Conservation (phyloP, 2,329 filamentous ascomycete species). For the Nemania sp. region DNA sequence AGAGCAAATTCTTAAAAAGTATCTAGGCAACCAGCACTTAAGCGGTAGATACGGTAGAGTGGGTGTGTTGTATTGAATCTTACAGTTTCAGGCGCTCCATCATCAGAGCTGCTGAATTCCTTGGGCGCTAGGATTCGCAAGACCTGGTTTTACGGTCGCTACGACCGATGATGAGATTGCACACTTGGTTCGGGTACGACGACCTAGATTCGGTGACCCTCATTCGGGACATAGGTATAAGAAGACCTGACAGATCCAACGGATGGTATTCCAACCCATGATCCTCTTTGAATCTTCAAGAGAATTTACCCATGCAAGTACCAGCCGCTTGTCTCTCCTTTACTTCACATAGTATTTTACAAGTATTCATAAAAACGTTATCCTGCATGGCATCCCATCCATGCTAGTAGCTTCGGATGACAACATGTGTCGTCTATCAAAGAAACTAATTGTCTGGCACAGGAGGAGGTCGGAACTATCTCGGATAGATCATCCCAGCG, state of each 20-base stretch:
- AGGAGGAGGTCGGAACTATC: neutral
- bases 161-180: neutral
- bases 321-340: neutral
- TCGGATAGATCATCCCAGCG: conserved; percentile 23
- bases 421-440: neutral
- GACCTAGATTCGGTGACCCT: neutral
- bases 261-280: conserved; percentile 1
- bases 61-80: conserved; percentile 10
- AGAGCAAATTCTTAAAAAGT: neutral
- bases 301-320: conserved; percentile 2
- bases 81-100: neutral
- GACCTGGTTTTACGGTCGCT: neutral
- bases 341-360: conserved; percentile 2
- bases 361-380: conserved; percentile 9
- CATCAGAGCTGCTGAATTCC: neutral
- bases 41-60: neutral
- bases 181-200: neutral
- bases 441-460: neutral
- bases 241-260: neutral
- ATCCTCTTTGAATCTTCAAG: neutral
- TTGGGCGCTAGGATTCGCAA: neutral
- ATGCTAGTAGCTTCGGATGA: neutral
- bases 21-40: neutral
- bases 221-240: neutral
- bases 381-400: neutral